Evolutionary conservation across 768 basidiomycete genomes (phyloP).

Genomic region (Suillus clintonianus): DNA sequence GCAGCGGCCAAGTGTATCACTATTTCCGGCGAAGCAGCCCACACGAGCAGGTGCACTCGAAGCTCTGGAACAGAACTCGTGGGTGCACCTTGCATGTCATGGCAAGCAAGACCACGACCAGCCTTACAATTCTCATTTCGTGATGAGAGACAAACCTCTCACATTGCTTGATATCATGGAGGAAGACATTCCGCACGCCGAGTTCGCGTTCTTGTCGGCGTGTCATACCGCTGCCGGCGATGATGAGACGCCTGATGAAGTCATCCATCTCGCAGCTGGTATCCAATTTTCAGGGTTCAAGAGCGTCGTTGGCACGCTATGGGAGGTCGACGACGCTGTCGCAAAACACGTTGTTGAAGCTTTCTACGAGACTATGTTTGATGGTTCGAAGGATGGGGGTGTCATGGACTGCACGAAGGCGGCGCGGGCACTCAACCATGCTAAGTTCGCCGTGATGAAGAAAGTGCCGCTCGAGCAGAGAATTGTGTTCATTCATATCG

Average conservation of each 20-base stretch:
- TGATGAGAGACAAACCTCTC: background rate
- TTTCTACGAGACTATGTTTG: background rate
- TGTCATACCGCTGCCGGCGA: conserved; percentile 24
- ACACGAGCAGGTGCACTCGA: background rate
- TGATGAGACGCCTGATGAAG: conserved; percentile 15
- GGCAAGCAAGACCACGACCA: conserved; percentile 5
- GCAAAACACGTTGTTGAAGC: background rate
- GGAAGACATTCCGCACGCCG: background rate
- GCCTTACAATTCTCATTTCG: conserved; percentile 14
- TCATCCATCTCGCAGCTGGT: conserved; percentile 23
- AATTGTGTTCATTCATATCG: conserved; percentile 9
- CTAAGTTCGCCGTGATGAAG: background rate
- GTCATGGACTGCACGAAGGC: conserved; percentile 3
- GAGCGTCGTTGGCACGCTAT: conserved; percentile 25
- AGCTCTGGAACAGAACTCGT: conserved; percentile 3
- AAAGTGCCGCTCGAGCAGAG: conserved; percentile 4
- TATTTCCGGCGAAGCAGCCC: background rate
- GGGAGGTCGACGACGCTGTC: conserved; percentile 14
- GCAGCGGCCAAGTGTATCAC: background rate
- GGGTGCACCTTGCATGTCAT: conserved; percentile 25
- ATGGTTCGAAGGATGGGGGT: conserved; percentile 1
- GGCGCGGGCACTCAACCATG: conserved; percentile 3
- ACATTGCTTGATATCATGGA: conserved; percentile 7
- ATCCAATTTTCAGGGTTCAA: conserved; percentile 20
- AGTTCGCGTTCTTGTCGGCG: conserved; percentile 19